phyloP scores from a whole-genome alignment of 768 basidiomycete genomes.

The Agaricus blazei region DNA sequence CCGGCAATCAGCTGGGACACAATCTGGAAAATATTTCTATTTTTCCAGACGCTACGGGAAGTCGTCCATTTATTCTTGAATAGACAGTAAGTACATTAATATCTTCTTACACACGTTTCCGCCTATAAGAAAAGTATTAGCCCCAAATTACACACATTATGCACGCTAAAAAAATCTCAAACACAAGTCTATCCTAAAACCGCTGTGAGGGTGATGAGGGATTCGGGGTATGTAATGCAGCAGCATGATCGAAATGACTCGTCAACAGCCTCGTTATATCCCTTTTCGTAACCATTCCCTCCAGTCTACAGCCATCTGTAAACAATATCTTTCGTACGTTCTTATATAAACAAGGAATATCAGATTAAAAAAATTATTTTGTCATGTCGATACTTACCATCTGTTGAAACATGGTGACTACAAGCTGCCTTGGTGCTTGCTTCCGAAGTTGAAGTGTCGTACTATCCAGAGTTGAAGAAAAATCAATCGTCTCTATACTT shows the following conservation, averaged over 20 bases:
- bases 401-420: conserved; percentile 73
- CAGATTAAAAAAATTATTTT: neutral
- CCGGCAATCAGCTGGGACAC: too few relatives aligned
- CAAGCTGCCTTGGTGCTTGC: conserved; percentile 65
- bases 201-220: too few relatives aligned
- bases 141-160: too few relatives aligned
- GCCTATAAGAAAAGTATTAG: too few relatives aligned
- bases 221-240: conserved; percentile 19
- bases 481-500: conserved; percentile 25
- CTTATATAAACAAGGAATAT: conserved; percentile 24
- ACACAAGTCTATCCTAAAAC: too few relatives aligned
- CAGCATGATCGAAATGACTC: conserved; percentile 53
- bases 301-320: conserved; percentile 51
- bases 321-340: conserved; percentile 68
- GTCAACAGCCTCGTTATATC: conserved; percentile 60
- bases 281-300: conserved; percentile 64
- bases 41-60: too few relatives aligned
- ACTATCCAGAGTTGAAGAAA: conserved; percentile 37
- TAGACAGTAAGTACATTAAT: too few relatives aligned
- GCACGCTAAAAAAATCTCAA: too few relatives aligned
- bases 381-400: conserved; percentile 33
- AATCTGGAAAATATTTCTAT: too few relatives aligned
- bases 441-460: conserved; percentile 59
- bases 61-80: too few relatives aligned
- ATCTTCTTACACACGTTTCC: too few relatives aligned